A percentile compares a stretch with the other conserved stretches of the same genome.
Evolutionary conservation across 1,284 basidiomycete species (phyloP).

Genomic region (Leccinum insolens): DNA sequence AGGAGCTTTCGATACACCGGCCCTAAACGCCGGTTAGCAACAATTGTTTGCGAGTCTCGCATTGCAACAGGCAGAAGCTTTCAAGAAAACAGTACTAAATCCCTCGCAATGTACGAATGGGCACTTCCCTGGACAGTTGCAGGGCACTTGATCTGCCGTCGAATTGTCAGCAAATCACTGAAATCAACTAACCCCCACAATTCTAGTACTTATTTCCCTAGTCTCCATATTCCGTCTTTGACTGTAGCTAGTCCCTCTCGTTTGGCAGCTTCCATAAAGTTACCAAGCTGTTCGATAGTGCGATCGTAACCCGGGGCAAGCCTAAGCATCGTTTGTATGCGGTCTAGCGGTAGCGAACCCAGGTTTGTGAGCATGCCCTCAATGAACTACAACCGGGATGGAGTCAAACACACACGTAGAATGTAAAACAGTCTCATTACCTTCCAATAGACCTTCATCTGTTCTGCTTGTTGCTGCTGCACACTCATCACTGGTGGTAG

Average conservation of each 20-base stretch:
- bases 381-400: slow-evolving; percentile 56
- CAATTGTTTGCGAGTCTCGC: neutral
- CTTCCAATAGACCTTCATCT: slow-evolving; percentile 87
- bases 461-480: slow-evolving; percentile 80
- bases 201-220: slow-evolving; percentile 38
- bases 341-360: slow-evolving; percentile 68
- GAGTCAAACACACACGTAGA: slow-evolving; percentile 5
- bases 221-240: slow-evolving; percentile 75
- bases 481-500: slow-evolving; percentile 52
- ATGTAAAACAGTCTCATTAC: slow-evolving; percentile 40
- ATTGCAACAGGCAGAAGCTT: slow-evolving; percentile 12
- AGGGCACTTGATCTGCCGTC: neutral
- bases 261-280: slow-evolving; percentile 78
- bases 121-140: neutral
- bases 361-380: slow-evolving; percentile 87
- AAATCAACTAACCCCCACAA: neutral
- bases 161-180: neutral
- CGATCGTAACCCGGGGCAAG: slow-evolving; percentile 81
- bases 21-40: slow-evolving; percentile 29
- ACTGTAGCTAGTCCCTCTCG: slow-evolving; percentile 74
- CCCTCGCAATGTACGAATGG: neutral
- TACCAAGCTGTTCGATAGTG: slow-evolving; percentile 72
- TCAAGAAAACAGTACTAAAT: slow-evolving; percentile 1
- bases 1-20: slow-evolving; percentile 20
- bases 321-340: slow-evolving; percentile 83